Evolutionary conservation across 305 asterid genomes (phyloP), one percentile per base, ranked within the genome.

Genomic region (Caryopteris hybrid): DNA sequence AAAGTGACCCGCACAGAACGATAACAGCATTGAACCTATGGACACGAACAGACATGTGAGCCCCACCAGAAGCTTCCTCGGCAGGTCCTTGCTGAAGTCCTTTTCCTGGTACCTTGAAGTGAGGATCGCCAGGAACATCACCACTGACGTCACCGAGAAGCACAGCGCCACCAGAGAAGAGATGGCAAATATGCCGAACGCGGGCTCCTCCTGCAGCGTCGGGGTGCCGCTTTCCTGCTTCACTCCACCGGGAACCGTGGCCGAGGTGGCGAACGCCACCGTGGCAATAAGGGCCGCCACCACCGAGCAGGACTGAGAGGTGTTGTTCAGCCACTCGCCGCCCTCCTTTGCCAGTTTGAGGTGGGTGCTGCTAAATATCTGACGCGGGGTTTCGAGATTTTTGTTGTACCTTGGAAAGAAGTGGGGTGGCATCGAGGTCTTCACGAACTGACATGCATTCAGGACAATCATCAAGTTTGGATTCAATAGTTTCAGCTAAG

Each of bases 381-480:
- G 73, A 16, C 12, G 5, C 3, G 76, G 12, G 8, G 69, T 75
- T 42, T 56, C 0, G 6, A 46, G 31, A 0, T 57, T 6, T 0
- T 6, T 23, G 68, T 78, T 78, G 55, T 69, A 25, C 8, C 48
- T 54, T 0, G 27, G 46, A 8, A 73, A 78, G 71, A 69, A 73
- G 42, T 64, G 62, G 10, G 0, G 51, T 0, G 69, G 47, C 76
- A 75, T 69, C 22, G 79, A 75, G 14, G 12, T 23, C 76, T 70
- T 75, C 72, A 75, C 79, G 50, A 64, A 75, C 79, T 68, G 66
- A n/a, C n/a, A n/a, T n/a, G n/a, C n/a, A n/a, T n/a, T n/a, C n/a
- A n/a, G n/a, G n/a, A n/a, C n/a, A n/a, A n/a, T n/a, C n/a, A n/a
- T n/a, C n/a, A n/a, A n/a, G n/a, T n/a, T n/a, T n/a, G n/a, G n/a